phyloP scores from a whole-genome alignment of 2,329 filamentous ascomycete genomes.

The Colletotrichum musae region DNA sequence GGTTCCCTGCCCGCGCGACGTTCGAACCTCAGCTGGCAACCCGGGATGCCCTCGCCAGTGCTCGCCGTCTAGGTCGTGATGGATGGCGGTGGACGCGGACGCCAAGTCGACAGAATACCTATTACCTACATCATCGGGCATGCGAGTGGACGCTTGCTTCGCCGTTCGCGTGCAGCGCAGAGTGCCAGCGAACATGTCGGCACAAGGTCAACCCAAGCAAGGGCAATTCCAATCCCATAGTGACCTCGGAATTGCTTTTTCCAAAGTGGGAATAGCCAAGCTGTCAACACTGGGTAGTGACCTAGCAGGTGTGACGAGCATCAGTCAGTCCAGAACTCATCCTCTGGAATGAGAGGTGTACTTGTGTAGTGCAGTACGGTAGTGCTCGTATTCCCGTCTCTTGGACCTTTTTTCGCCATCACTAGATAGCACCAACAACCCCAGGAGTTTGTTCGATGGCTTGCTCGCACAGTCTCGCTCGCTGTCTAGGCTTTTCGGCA shows the following conservation, averaged over 20 bases:
- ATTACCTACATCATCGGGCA: slow-evolving; percentile 25
- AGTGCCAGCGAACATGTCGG: slow-evolving; percentile 26
- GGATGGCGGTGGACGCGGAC: slow-evolving; percentile 33
- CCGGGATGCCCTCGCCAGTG: slow-evolving; percentile 28
- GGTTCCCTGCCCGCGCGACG: slow-evolving; percentile 15
- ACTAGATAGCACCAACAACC: too few relatives aligned
- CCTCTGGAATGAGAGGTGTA: neutral
- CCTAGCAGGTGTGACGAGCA: slow-evolving; percentile 8
- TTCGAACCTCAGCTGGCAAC: slow-evolving; percentile 4
- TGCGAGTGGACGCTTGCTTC: slow-evolving; percentile 29
- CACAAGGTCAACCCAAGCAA: slow-evolving; percentile 18
- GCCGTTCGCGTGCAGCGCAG: slow-evolving; percentile 32
- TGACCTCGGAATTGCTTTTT: slow-evolving; percentile 10
- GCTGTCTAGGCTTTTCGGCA: too few relatives aligned
- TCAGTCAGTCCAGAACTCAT: neutral
- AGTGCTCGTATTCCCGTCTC: too few relatives aligned
- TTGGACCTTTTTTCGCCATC: too few relatives aligned
- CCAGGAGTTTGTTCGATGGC: too few relatives aligned
- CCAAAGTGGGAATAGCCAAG: slow-evolving; percentile 29
- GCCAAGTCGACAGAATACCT: slow-evolving; percentile 23
- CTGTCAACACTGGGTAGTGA: slow-evolving; percentile 12
- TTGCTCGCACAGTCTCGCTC: neutral
- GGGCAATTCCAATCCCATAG: slow-evolving; percentile 7
- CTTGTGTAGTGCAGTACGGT: neutral
- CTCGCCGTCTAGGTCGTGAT: slow-evolving; percentile 10